Base-by-base conservation (phyloP, 768 basidiomycete species). In the Pulveroboletus sp. region DNA sequence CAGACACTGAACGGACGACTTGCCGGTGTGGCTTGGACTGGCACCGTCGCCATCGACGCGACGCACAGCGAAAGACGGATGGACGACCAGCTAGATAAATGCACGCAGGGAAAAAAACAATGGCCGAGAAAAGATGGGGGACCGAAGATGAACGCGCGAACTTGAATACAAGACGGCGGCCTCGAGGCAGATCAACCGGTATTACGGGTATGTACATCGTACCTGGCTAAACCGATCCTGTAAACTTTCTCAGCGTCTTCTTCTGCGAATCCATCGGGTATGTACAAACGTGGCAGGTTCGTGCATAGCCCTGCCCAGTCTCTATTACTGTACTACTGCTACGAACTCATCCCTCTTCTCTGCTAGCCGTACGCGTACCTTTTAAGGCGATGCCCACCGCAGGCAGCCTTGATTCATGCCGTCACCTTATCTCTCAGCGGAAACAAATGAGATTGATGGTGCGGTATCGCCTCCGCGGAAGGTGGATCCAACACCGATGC, bases 91-190 rank as follows among this genome's bases (percentile, higher is more conserved):
- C 8, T 12, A 13, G 59, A 50, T 57, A 45, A 49, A 46, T 23
- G 42, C 20, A 41, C 13, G 43, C 56, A 59, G 45, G 43, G 57
- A 40, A 41, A 14, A 2, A 29, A 20, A 19, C 49, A 56, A 46
- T 31, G 29, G 40, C 1, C 25, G 5, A 41, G 35, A 31, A 38
- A 14, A 40, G 13, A 8, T 40, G 17, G 25, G 4, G n/a, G 1
- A 33, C 33, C 36, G 43, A 42, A 57, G 43, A 59, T 57, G 58
- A 59, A 57, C 58, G 58, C 58, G 58, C 33, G 58, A 59, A 59
- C 43, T n/a, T n/a, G n/a, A n/a, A n/a, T n/a, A n/a, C n/a, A n/a
- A n/a, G 1, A 7, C 31, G 19, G 8, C 31, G 7, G 50, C 58
- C 58, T 61, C 45, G 38, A 59, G 59, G 59, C 51, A 45, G 47